phyloP scores from a whole-genome alignment of 1,284 basidiomycete species.

The Athelia psychrophila region DNA sequence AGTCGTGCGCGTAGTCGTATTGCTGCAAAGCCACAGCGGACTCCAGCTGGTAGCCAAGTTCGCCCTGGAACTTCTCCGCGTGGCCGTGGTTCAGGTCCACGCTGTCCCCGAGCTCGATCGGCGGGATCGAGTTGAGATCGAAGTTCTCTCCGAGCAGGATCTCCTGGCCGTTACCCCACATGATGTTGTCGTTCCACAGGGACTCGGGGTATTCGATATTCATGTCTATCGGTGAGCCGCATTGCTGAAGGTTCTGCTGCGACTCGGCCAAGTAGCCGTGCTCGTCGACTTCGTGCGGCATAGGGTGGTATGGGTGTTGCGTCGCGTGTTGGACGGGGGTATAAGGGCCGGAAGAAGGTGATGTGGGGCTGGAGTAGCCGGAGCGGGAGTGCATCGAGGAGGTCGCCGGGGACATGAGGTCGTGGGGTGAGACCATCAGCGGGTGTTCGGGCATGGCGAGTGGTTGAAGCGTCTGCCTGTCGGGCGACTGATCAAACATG shows the following conservation, averaged over 20 bases:
- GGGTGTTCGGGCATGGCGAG: constrained; percentile 32
- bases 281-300: not conserved
- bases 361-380: not conserved
- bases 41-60: not conserved
- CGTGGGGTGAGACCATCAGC: not conserved
- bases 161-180: constrained; percentile 27
- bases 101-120: constrained; percentile 43
- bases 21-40: not conserved
- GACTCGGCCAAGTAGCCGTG: constrained; percentile 4
- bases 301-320: not conserved
- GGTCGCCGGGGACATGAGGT: constrained; percentile 5
- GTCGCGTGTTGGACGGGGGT: not conserved
- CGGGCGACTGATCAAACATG: constrained; percentile 30
- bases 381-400: not conserved
- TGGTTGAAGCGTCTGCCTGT: constrained; percentile 28
- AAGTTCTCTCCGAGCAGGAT: constrained; percentile 44
- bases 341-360: not conserved
- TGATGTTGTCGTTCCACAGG: constrained; percentile 27
- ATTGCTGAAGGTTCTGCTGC: constrained; percentile 11
- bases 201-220: constrained; percentile 26
- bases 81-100: too few species aligned
- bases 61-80: constrained; percentile 13
- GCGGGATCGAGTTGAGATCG: constrained; percentile 42
- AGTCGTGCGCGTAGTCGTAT: too few species aligned
- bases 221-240: constrained; percentile 16